phyloP scores from a whole-genome alignment of 75 land plant genomes.

The Adiantum capillusveneris region DNA sequence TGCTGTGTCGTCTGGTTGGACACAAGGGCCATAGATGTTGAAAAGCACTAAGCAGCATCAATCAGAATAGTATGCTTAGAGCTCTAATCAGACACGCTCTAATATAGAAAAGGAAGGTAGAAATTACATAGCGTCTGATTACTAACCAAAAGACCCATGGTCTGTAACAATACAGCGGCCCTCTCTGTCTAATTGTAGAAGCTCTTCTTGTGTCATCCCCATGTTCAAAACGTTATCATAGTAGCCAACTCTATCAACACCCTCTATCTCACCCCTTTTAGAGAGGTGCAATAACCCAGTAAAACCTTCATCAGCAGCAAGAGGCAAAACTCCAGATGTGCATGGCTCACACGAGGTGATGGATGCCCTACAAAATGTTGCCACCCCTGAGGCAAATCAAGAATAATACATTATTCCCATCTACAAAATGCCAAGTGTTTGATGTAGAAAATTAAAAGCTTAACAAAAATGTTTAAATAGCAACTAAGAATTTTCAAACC shows the following conservation, averaged over 20 bases:
- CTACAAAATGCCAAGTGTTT: too few species aligned
- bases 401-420: too few species aligned
- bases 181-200: slow-evolving; percentile 68
- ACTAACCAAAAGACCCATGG: slow-evolving; percentile 89
- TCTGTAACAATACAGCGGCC: slow-evolving; percentile 94
- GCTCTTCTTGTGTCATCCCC: slow-evolving; percentile 58
- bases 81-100: too few species aligned
- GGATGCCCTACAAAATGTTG: slow-evolving; percentile 80
- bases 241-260: slow-evolving; percentile 18
- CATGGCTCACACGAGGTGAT: slow-evolving; percentile 38
- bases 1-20: slow-evolving; percentile 46
- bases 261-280: slow-evolving; percentile 9
- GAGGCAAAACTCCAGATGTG: slow-evolving; percentile 52
- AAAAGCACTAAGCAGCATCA: slow-evolving; percentile 90
- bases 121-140: neutral
- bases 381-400: slow-evolving; percentile 62
- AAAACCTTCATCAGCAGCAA: slow-evolving; percentile 92
- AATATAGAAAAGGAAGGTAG: too few species aligned
- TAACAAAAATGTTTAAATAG: too few species aligned
- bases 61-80: too few species aligned
- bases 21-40: slow-evolving; percentile 86
- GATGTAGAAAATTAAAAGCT: too few species aligned
- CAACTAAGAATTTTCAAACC: too few species aligned
- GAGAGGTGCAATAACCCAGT: slow-evolving; percentile 56
- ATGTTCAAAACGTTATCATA: slow-evolving; percentile 23